Conservation (phyloP, 371 early-diverging fungal genomes). For the Encephalitozoon intestinalis region DNA sequence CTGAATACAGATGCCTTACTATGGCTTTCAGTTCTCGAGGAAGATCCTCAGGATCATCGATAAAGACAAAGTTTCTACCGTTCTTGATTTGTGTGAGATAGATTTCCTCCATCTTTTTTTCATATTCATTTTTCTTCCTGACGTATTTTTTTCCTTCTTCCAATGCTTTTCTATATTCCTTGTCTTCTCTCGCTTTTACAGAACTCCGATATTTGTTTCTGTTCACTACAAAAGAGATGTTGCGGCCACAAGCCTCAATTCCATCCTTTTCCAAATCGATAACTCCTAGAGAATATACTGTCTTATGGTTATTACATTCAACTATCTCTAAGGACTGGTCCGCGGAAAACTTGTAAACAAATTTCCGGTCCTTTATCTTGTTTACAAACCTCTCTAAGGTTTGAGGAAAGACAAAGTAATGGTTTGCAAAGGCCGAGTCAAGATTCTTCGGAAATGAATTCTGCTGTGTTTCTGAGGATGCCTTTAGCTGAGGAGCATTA, state of each 20-base stretch:
- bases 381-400: neutral
- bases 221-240: constrained; percentile 12
- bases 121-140: neutral
- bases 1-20: neutral
- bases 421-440: neutral
- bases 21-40: constrained; percentile 15
- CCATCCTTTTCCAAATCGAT: constrained; percentile 14
- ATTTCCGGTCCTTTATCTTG: constrained; percentile 9
- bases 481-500: neutral
- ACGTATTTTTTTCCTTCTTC: neutral
- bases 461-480: neutral
- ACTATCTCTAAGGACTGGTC: neutral
- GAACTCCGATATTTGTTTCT: constrained; percentile 14
- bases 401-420: constrained; percentile 21
- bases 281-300: neutral
- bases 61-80: constrained; percentile 16
- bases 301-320: neutral
- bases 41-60: neutral
- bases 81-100: constrained; percentile 19
- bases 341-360: constrained; percentile 16
- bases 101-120: neutral
- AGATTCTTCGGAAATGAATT: neutral
- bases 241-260: neutral
- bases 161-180: constrained; percentile 12
- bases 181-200: neutral